A percentile compares a stretch with the other conserved stretches of the same genome.
Evolutionary conservation across 139 green algal genomes (phyloP).

Genomic region (Nannochloris sp.): DNA sequence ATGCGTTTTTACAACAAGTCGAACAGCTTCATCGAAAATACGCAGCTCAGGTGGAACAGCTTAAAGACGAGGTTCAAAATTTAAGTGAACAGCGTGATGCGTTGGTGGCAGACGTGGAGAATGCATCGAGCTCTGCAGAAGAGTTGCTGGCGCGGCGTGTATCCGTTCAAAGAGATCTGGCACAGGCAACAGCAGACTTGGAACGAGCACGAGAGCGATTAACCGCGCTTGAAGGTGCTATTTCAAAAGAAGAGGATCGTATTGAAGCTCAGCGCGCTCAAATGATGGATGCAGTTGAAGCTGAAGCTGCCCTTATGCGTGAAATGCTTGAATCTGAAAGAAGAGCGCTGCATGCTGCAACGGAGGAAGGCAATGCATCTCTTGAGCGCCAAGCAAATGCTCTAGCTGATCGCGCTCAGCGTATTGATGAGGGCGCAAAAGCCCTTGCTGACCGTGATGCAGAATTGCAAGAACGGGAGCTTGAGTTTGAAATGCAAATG

Average conservation of each 20-base stretch:
- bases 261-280: slow-evolving; percentile 9
- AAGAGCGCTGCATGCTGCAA: background rate
- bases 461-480: slow-evolving; percentile 21
- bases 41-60: slow-evolving; percentile 24
- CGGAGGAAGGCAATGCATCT: slow-evolving; percentile 1
- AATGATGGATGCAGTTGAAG: background rate
- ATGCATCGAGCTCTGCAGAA: background rate
- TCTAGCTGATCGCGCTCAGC: slow-evolving; percentile 3
- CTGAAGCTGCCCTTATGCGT: background rate
- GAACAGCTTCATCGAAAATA: slow-evolving; percentile 31
- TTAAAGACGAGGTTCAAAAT: slow-evolving; percentile 13
- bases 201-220: slow-evolving; percentile 19
- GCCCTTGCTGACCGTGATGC: slow-evolving; percentile 23
- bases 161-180: slow-evolving; percentile 10
- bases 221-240: slow-evolving; percentile 6
- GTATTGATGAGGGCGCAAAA: slow-evolving; percentile 17
- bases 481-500: slow-evolving; percentile 27
- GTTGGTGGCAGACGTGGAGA: slow-evolving; percentile 9
- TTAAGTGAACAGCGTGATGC: slow-evolving; percentile 15
- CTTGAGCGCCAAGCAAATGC: slow-evolving; percentile 2
- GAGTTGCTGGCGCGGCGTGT: background rate
- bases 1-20: slow-evolving; percentile 29
- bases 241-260: slow-evolving; percentile 10
- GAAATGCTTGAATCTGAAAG: slow-evolving; percentile 3
- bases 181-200: slow-evolving; percentile 2